phyloP scores from a whole-genome alignment of 371 early-diverging fungal species.

The Mucor plumbeus region DNA sequence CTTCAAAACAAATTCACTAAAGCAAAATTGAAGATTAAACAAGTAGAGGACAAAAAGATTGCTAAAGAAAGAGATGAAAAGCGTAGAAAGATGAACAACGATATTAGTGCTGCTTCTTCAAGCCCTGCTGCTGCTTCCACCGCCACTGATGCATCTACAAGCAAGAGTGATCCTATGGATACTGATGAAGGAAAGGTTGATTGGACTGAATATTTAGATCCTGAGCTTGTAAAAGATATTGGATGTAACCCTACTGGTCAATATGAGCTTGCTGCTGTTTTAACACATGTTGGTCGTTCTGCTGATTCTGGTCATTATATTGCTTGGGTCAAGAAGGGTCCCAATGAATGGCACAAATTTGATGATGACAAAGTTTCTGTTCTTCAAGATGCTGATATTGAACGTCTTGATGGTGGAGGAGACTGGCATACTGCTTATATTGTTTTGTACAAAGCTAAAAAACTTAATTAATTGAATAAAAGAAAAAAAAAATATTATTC shows the following conservation, averaged over 20 bases:
- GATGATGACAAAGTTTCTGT: constrained; percentile 95
- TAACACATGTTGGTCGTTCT: constrained; percentile 87
- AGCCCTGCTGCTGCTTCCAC: constrained; percentile 7
- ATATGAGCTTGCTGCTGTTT: constrained; percentile 83
- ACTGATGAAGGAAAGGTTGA: constrained; percentile 40
- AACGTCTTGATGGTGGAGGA: constrained; percentile 92
- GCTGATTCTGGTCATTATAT: constrained; percentile 93
- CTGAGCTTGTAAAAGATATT: constrained; percentile 75
- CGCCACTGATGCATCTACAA: constrained; percentile 28
- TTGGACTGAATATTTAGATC: constrained; percentile 65
- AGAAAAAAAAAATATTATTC: constrained; percentile 3
- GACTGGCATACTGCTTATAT: constrained; percentile 90
- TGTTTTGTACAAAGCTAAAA: constrained; percentile 76
- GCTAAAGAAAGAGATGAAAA: constrained; percentile 76
- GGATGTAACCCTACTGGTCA: constrained; percentile 83
- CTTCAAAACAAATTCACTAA: constrained; percentile 80
- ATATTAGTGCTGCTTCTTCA: constrained; percentile 14
- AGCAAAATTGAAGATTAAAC: constrained; percentile 74
- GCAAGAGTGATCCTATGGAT: constrained; percentile 27
- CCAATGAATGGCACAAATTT: constrained; percentile 89
- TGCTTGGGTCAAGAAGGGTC: constrained; percentile 83
- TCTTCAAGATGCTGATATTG: constrained; percentile 85
- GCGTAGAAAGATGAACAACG: constrained; percentile 58
- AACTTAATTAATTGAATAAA: constrained; percentile 32
- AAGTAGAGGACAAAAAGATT: constrained; percentile 71